Base-by-base conservation (phyloP, 495 filamentous ascomycete genomes). In the Tetracladium marchalianum region DNA sequence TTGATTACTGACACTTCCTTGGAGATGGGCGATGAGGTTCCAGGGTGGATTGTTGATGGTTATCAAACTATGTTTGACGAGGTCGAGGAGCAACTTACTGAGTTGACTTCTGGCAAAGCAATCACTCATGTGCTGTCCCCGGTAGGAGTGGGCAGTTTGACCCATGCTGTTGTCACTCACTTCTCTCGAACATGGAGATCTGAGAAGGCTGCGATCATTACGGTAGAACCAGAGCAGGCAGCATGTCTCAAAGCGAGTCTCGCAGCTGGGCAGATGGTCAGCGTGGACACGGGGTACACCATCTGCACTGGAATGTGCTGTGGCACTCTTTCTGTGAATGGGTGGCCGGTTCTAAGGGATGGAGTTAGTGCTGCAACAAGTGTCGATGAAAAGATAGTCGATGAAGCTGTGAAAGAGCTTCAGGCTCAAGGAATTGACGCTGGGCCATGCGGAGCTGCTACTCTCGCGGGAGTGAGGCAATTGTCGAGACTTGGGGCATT, bases 21-120 rank as follows among this genome's bases (percentile, higher is more conserved):
- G 56, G 65, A 69, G 1, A 76, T 71, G 1, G 83, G 82, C 48
- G 69, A 78, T 41, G 64, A 78, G 43, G 70, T 86, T 1, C 80
- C 82, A 0, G 24, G 19, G 54, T 86, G 81, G 81, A 80, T 87
- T 22, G 76, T 84, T 1, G 80, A 85, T 11, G 84, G 84, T 5
- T 88, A 88, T 53, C 69, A 67, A 11, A 84, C 81, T 0, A 77
- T 85, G 75, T 65, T 86, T 52, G 43, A 55, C 4, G 84, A 88
- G 58, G 64, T 69, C 4, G 80, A 84, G 19, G 59, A 63, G 8
- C 77, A 83, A 51, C 49, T 81, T 22, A 41, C 50, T 31, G 31
- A 11, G 32, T 17, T 31, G 19, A 44, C 42, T 11, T n/a, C 34
- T 15, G 13, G 17, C 2, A n/a, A 31, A 6, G 16, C 1, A 8